These are phyloP conservation scores for Elongisporangium anandrum DNA, from an alignment of 352 stramenopile species.

Conservation along the genomic window DNA sequence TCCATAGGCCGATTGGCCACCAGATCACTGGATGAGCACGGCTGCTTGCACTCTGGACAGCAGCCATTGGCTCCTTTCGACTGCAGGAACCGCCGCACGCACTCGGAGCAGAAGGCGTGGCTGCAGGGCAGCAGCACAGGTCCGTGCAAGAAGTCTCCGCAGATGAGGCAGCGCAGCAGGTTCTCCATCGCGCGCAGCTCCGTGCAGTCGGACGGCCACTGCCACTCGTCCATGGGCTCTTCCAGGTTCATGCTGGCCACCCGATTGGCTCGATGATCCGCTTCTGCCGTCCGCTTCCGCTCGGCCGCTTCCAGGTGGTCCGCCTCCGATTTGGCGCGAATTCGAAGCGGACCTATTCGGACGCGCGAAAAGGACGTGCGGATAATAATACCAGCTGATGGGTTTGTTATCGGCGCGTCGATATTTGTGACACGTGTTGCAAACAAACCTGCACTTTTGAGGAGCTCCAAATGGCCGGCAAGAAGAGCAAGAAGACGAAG, in stretches of 20 bases:
- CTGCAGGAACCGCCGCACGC: slow-evolving; percentile 76
- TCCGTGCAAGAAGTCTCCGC: slow-evolving; percentile 79
- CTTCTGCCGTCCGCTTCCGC: not conserved
- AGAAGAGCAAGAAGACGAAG: slow-evolving; percentile 1
- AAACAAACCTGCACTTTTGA: not conserved
- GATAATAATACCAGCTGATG: not conserved
- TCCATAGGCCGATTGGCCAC: slow-evolving; percentile 73
- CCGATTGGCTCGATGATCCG: not conserved
- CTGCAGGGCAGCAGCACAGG: slow-evolving; percentile 74
- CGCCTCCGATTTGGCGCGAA: not conserved
- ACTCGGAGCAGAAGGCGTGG: slow-evolving; percentile 84
- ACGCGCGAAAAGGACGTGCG: not conserved
- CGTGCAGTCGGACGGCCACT: slow-evolving; percentile 55
- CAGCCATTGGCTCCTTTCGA: slow-evolving; percentile 57
- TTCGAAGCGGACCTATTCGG: not conserved
- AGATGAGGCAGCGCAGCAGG: slow-evolving; percentile 77
- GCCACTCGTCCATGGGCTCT: slow-evolving; percentile 63
- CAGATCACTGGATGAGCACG: slow-evolving; percentile 50
- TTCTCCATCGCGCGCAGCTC: slow-evolving; percentile 71
- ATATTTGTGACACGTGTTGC: not conserved
- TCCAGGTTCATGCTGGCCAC: not conserved
- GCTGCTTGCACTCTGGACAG: slow-evolving; percentile 79
- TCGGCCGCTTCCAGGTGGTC: not conserved
- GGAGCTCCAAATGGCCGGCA: slow-evolving; percentile 3
- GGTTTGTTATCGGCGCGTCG: not conserved